Base-by-base conservation (phyloP, 2,329 filamentous ascomycete genomes). In the Diaporthe sp. region DNA sequence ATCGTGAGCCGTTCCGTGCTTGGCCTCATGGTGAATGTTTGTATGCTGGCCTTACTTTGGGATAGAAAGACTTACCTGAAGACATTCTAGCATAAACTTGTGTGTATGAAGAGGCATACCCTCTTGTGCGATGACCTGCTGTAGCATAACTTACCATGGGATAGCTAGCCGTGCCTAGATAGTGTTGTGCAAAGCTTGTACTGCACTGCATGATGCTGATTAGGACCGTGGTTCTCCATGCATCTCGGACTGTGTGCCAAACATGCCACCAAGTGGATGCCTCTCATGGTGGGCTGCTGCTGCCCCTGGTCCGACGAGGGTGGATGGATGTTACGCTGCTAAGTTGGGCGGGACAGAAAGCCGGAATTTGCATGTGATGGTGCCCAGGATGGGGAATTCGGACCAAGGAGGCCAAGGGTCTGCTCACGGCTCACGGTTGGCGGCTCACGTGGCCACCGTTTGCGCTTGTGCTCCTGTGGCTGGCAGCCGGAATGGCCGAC, bases 281-380 rank as follows among this genome's bases (percentile, higher is more conserved):
- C 4, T 62, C 4, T 62, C 37, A 19, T 28, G 39, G 39, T 44
- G n/a, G 39, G 39, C 39, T 28, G 25, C 25, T 46, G 39, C 25
- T 42, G 37, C 60, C 39, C 46, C 46, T 39, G 65, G 65, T 53
- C 31, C 15, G 46, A 19, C 22, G 65, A 17, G 39, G 62, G 46
- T 19, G 65, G 10, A 34, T 39, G 37, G 65, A 68, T 68, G 65
- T n/a, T 39, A 68, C 65, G 31, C 46, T 55, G 53, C 17, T 28
- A 15, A 13, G 60, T 10, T 28, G 15, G 61, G 61, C 61, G 42
- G 61, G 28, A 46, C 42, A 7, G 17, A 25, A 5, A 31, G 37
- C 44, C 65, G 46, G 57, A 57, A 65, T 73, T 71, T 75, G 68
- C 74, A 75, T 75, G 74, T 75, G 74, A 75, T 68, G 39, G 51